phyloP scores from a whole-genome alignment of 768 basidiomycete species.

The Tremella yokohamensis region DNA sequence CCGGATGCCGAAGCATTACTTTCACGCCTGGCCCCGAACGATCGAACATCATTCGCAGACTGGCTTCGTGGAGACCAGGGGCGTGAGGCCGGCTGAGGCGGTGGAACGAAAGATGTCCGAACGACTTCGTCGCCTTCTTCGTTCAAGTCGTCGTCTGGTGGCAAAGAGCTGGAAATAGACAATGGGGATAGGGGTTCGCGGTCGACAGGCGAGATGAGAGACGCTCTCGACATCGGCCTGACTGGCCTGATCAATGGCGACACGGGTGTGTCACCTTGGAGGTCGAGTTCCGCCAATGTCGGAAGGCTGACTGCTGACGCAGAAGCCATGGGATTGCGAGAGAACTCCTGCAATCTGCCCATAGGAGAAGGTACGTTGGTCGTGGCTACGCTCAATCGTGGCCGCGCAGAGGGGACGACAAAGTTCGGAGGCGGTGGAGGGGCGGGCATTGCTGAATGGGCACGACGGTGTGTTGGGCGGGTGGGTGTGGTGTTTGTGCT shows the following conservation, averaged over 20 bases:
- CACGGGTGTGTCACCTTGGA: not conserved
- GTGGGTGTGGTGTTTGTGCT: not conserved
- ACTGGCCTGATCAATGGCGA: not conserved
- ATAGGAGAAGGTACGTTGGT: slow-evolving; percentile 1
- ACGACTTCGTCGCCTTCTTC: not conserved
- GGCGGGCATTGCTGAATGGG: slow-evolving; percentile 6
- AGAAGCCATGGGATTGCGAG: slow-evolving; percentile 17
- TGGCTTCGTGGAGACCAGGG: slow-evolving; percentile 1
- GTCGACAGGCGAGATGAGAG: slow-evolving; percentile 4
- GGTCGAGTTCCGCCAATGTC: slow-evolving; percentile 18
- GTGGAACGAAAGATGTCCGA: not conserved
- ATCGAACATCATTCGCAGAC: not conserved
- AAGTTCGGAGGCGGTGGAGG: slow-evolving; percentile 5
- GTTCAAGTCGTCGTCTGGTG: not conserved
- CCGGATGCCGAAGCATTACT: not conserved
- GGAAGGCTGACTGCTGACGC: slow-evolving; percentile 25
- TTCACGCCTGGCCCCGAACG: not conserved
- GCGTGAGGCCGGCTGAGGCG: not conserved
- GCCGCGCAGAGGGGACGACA: slow-evolving; percentile 1
- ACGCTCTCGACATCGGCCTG: slow-evolving; percentile 1
- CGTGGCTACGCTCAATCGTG: not conserved
- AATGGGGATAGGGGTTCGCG: slow-evolving; percentile 10
- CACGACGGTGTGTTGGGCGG: slow-evolving; percentile 10
- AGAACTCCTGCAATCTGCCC: slow-evolving; percentile 14
- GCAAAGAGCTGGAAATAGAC: slow-evolving; percentile 6